Conservation (phyloP, 805 yeast species). For the Tetrapisispora nanseiensis region DNA sequence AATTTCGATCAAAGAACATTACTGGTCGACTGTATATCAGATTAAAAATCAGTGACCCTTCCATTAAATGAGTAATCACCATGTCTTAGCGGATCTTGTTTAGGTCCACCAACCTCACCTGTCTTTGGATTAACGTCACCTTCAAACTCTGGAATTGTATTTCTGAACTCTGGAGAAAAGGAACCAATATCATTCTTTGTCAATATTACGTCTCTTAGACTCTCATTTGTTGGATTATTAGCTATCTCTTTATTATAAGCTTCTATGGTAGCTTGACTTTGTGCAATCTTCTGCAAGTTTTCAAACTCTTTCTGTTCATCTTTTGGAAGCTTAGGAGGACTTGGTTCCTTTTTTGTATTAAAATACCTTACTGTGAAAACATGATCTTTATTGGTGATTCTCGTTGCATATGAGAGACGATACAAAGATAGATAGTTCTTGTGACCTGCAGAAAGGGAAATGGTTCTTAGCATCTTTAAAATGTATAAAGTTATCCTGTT, state of each 20-base stretch:
- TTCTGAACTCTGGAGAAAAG: constrained; percentile 58
- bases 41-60: constrained; percentile 89
- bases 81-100: constrained; percentile 87
- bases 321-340: constrained; percentile 28
- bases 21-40: too few species aligned
- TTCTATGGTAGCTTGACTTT: constrained; percentile 66
- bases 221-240: constrained; percentile 25
- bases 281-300: constrained; percentile 68
- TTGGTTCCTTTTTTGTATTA: constrained; percentile 17
- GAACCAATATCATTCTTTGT: constrained; percentile 47
- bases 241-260: constrained; percentile 48
- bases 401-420: background rate
- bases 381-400: too few species aligned
- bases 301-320: constrained; percentile 70
- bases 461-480: too few species aligned
- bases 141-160: constrained; percentile 88
- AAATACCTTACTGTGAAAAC: constrained; percentile 3
- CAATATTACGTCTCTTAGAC: constrained; percentile 29
- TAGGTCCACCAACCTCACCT: constrained; percentile 95
- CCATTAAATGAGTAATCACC: constrained; percentile 95
- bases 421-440: too few species aligned
- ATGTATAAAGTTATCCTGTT: too few species aligned
- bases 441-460: too few species aligned
- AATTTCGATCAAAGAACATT: background rate
- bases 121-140: constrained; percentile 89